Base-by-base conservation (phyloP, 2,329 filamentous ascomycete species). In the Beauveria rudraprayagi region DNA sequence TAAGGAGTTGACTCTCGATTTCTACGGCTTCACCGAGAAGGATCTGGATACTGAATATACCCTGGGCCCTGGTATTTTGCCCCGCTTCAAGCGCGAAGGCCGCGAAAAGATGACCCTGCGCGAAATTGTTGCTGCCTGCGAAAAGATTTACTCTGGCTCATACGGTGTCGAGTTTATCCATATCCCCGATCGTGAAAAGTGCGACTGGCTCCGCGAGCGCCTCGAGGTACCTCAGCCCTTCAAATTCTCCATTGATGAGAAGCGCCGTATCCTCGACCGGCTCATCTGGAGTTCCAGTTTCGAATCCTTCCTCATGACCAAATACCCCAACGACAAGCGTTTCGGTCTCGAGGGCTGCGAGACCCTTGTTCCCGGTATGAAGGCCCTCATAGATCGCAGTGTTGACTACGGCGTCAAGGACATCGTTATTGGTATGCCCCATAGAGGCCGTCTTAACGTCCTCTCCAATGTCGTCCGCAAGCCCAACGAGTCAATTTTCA, bases 401-500 rank as follows among this genome's bases (percentile, higher is more conserved):
- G 94, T 99, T 68, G 94, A 99, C 74, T 96, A 96, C 71, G 94
- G 94, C 63, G 90, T 99, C 72, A 97, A 97, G 82, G 94, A 99
- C 72, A 97, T 99, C 70, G 90, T 99, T 72, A 99, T 99, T 71
- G 94, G 94, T 71, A 99, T 99, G 94, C 94, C 94, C 67, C 94
- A 99, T 77, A 92, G 94, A 85, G 94, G 94, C 72, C 91, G 94
- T 81, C 86, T 99, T 66, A 99, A 99, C 72, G 92, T 99, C 58
- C 86, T 99, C 65, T 95, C 90, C 80, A 99, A 99, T 78, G 94
- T 99, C 71, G 94, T 99, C 68, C 89, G 94, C 72, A 99, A 99
- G 80, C 93, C 94, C 70, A 99, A 99, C 77, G 94, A 97, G 80
- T 97, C 94, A 66, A 99, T 99, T 77, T 99, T 99, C 82, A 96